Percentiles rank a stretch among this genome's conserved stretches.
These are phyloP conservation scores for Cladorrhinum sp. DNA, from an alignment of 2,329 filamentous ascomycete species.

Conservation along the genomic window DNA sequence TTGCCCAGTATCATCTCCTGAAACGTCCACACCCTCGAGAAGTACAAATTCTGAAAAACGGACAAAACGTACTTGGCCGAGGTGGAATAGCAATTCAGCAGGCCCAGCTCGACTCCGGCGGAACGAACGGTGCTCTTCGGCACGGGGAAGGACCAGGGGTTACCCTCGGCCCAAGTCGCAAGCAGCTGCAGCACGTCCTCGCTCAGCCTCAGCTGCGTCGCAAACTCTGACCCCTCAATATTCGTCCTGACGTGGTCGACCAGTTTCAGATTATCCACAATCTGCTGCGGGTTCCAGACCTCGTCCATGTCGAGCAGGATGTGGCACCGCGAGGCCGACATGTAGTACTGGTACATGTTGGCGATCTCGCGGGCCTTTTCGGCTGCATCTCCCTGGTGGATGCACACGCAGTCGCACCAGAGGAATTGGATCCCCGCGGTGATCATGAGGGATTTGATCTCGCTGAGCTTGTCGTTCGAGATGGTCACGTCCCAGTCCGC, in stretches of 20 bases:
- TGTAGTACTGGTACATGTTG: conserved; percentile 16
- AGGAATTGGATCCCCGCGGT: background rate
- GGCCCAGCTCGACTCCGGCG: conserved; percentile 9
- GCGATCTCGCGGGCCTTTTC: conserved; percentile 5
- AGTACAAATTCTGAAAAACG: conserved; percentile 29
- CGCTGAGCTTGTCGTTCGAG: background rate
- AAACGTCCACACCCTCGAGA: conserved; percentile 31
- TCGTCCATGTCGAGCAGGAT: conserved; percentile 33
- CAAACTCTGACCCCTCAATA: conserved; percentile 4
- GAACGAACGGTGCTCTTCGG: background rate
- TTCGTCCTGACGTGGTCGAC: conserved; percentile 35
- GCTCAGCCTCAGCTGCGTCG: background rate
- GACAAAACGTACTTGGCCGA: conserved; percentile 1
- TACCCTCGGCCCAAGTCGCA: background rate
- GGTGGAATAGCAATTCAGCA: conserved; percentile 14
- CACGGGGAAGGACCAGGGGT: conserved; percentile 3
- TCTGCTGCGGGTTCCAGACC: conserved; percentile 31
- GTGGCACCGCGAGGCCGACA: conserved; percentile 10
- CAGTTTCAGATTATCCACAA: conserved; percentile 32
- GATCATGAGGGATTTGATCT: conserved; percentile 3
- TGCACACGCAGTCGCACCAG: conserved; percentile 15
- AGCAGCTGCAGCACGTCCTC: background rate
- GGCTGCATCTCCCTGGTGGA: conserved; percentile 2
- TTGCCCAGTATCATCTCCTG: conserved; percentile 33
- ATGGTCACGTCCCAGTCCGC: background rate